Percentiles rank a stretch among this genome's conserved stretches.
Conservation (phyloP, 2,329 filamentous ascomycete species). For the Thielaviopsis ethacetica region DNA sequence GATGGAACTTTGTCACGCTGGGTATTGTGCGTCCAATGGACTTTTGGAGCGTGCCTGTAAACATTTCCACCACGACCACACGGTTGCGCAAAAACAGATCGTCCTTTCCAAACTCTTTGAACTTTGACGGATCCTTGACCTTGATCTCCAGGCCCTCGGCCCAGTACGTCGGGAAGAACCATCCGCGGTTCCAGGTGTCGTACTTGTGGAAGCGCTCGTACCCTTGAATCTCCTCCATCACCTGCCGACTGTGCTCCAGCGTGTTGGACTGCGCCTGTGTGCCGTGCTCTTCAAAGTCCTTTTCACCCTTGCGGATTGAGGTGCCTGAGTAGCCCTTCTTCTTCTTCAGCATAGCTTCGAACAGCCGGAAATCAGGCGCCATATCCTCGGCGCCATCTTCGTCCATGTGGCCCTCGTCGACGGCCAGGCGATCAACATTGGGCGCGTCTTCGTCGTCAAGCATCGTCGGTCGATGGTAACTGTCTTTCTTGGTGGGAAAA, state of each 20-base stretch:
- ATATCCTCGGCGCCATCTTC: conserved; percentile 60
- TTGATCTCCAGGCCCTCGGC: conserved; percentile 14
- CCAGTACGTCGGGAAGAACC: conserved; percentile 54
- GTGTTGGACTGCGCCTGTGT: conserved; percentile 65
- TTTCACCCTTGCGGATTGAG: conserved; percentile 80
- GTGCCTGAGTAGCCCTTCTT: conserved; percentile 36
- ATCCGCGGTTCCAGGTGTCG: conserved; percentile 49
- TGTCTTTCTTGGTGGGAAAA: not conserved
- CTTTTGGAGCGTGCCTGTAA: conserved; percentile 55
- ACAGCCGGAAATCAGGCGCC: conserved; percentile 72
- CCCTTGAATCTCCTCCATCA: conserved; percentile 76
- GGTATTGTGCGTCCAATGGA: conserved; percentile 55
- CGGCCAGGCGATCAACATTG: conserved; percentile 12
- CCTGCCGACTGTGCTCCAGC: conserved; percentile 65
- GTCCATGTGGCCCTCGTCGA: conserved; percentile 16
- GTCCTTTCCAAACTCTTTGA: conserved; percentile 9
- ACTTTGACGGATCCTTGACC: conserved; percentile 8
- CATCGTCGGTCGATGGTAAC: not conserved
- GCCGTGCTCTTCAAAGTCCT: conserved; percentile 90
- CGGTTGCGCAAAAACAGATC: conserved; percentile 25
- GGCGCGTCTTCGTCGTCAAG: conserved; percentile 30
- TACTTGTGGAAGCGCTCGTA: conserved; percentile 60
- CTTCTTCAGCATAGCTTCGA: conserved; percentile 35
- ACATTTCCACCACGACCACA: conserved; percentile 52
- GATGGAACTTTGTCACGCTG: conserved; percentile 33